These are phyloP conservation scores for Clonostachys byssicola DNA, from an alignment of 2,329 filamentous ascomycete species.

Conservation along the genomic window DNA sequence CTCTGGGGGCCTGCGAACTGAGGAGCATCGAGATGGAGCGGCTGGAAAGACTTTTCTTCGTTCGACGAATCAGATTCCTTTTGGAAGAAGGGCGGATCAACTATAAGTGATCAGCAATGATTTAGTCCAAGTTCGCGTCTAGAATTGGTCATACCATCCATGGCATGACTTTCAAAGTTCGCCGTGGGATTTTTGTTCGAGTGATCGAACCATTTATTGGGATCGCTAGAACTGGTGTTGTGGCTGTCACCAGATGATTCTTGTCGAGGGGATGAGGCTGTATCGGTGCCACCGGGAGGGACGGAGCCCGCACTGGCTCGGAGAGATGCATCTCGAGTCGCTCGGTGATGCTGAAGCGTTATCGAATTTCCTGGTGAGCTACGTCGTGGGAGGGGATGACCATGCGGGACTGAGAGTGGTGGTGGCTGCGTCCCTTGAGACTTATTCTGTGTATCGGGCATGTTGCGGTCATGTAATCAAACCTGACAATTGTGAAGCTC, in stretches of 20 bases:
- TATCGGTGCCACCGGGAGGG: slow-evolving; percentile 3
- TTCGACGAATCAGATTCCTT: slow-evolving; percentile 47
- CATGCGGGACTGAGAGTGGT: slow-evolving; percentile 6
- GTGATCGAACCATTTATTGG: slow-evolving; percentile 49
- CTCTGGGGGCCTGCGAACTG: slow-evolving; percentile 33
- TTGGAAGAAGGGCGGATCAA: slow-evolving; percentile 53
- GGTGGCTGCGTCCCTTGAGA: slow-evolving; percentile 15
- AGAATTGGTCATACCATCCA: slow-evolving; percentile 36
- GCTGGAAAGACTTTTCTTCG: slow-evolving; percentile 28
- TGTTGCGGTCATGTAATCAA: slow-evolving; percentile 7
- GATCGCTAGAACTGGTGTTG: slow-evolving; percentile 42
- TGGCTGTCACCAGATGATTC: slow-evolving; percentile 47
- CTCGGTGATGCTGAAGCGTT: slow-evolving; percentile 39
- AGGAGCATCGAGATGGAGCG: slow-evolving; percentile 14
- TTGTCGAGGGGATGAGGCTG: slow-evolving; percentile 16
- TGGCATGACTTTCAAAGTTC: slow-evolving; percentile 32
- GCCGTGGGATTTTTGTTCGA: slow-evolving; percentile 45
- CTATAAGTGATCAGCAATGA: slow-evolving; percentile 12
- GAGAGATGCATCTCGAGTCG: slow-evolving; percentile 34
- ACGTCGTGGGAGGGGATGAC: slow-evolving; percentile 35
- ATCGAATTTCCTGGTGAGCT: slow-evolving; percentile 39
- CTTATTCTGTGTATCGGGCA: slow-evolving; percentile 18
- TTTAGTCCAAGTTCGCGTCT: background rate
- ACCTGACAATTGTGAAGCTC: no score
- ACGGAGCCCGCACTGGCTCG: slow-evolving; percentile 16